Base-by-base conservation (phyloP, 140 eudicot genomes). In the Bidens hawaiensis region DNA sequence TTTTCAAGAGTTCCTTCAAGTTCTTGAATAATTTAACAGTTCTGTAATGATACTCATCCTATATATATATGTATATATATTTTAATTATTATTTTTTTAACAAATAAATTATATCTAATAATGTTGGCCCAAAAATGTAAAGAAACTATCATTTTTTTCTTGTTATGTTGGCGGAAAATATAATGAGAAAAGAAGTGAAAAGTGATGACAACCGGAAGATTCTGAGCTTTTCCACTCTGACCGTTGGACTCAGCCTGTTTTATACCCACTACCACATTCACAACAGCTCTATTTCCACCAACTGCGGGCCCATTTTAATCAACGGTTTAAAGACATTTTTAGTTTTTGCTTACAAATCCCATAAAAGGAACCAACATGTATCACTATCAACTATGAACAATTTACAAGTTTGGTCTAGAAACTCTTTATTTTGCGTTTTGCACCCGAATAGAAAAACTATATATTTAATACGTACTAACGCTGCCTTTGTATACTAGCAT, bases 281-380 rank as follows among this genome's bases (percentile, higher is more conserved):
- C 67, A 66, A 74, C 74, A 74, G 78, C 78, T 74, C 69, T 56
- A 56, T 31, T 65, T 55, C 55, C 42, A 47, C 45, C 33, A 47
- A 40, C 27, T 5, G n/a, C 6, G 64, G 71, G 40, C 16, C 72
- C 53, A 13, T 6, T 53, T 1, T 30, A 3, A 23, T 28, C 78
- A 73, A 56, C 73, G 78, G 78, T 40, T 46, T 19, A 2, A 54
- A 24, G 14, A 31, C 48, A 26, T 33, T 46, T 33, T 46, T 1
- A 6, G 16, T 7, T 10, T 38, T 26, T 52, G 66, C 15, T 26
- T n/a, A 28, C 62, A n/a, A n/a, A n/a, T 56, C 16, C 15, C 2
- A 23, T 34, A n/a, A n/a, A n/a, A n/a, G 13, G 56, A 65, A 33
- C 27, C 54, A 53, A 46, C 0, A 34, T 1, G n/a, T n/a, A 7